Base-by-base conservation (phyloP, 805 yeast genomes). In the Millerozyma acaciae region DNA sequence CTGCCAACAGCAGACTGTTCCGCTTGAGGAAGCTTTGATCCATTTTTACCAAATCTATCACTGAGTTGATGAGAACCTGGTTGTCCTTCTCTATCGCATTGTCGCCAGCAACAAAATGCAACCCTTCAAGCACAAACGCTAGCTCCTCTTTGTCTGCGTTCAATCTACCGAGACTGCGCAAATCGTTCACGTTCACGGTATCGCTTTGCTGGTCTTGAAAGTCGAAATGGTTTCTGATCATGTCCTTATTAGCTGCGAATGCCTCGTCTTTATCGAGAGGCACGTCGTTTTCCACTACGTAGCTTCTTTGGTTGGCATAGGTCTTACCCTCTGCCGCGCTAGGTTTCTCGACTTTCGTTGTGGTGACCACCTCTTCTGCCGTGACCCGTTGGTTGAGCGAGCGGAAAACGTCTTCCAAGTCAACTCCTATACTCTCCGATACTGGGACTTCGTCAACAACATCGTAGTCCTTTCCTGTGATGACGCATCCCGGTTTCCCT, bases 271-370 rank as follows among this genome's bases (percentile, higher is more conserved):
- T 20, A 3, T 17, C 38, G 4, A 26, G 32, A 14, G 26, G 23
- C 4, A 8, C 22, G 16, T 31, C 35, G 18, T 32, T 17, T 16
- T 41, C 41, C 13, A 42, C 19, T 20, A 50, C 34, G 21, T 23
- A 43, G 27, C 50, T 47, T 30, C 56, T 32, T 10, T 39, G 42
- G 5, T 38, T 40, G 8, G 51, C 48, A 27, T 51, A 51, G 8
- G 41, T 42, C 34, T 28, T 32, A 18, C 18, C 12, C 18, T 17
- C 6, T 23, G 12, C 13, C 12, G 26, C 15, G 26, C 26, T 23
- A 6, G 12, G 12, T 23, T 23, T n/a, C 12, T 7, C 12, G 10
- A 23, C 13, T 23, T 10, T 23, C 26, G 13, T 6, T n/a, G n/a
- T n/a, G n/a, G n/a, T n/a, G n/a, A n/a, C n/a, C n/a, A n/a, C n/a